These are phyloP conservation scores for Coelastrella sp. DNA, from an alignment of 139 green algal genomes.

Conservation along the genomic window DNA sequence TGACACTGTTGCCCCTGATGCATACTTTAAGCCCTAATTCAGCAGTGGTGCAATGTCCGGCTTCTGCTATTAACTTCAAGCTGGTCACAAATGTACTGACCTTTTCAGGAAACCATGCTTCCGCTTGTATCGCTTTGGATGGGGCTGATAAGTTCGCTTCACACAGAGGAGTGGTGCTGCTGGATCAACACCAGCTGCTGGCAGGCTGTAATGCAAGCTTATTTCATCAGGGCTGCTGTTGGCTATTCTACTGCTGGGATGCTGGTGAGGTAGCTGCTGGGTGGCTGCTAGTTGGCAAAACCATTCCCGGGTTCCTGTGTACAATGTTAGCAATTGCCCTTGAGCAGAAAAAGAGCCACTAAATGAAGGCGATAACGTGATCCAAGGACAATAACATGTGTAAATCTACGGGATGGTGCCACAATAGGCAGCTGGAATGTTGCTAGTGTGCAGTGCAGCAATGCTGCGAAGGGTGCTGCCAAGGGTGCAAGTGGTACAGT, in stretches of 20 bases:
- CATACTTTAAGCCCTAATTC: neutral
- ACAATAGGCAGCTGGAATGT: no score
- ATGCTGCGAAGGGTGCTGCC: no score
- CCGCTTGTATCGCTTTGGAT: conserved; percentile 7
- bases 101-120: conserved; percentile 63
- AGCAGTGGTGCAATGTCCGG: neutral
- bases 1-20: neutral
- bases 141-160: conserved; percentile 46
- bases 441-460: no score
- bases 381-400: no score
- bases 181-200: neutral
- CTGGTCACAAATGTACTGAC: neutral
- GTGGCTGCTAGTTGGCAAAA: no score
- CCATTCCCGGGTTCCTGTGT: no score
- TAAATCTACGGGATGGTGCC: no score
- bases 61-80: neutral
- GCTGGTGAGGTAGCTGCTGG: neutral
- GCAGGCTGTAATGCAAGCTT: neutral
- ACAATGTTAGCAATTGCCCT: no score
- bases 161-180: conserved; percentile 39
- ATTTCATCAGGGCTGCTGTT: no score
- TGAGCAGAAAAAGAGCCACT: no score
- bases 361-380: no score
- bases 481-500: no score
- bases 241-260: neutral